Evolutionary conservation across 495 filamentous ascomycete species (phyloP).

Genomic region (Amphirosellinia nigrospora): DNA sequence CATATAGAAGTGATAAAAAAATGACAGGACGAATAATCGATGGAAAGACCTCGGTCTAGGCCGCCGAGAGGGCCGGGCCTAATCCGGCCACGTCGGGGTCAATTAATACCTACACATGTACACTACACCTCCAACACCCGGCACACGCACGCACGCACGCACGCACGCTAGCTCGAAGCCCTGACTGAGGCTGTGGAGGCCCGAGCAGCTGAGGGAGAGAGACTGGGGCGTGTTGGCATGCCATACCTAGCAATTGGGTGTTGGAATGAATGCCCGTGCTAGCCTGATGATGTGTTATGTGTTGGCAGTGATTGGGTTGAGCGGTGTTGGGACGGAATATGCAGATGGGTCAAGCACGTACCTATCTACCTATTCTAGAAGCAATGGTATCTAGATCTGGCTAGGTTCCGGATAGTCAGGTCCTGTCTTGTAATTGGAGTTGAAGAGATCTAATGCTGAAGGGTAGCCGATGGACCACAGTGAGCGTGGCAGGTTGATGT

Average conservation of each 20-base stretch:
- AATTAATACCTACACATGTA: background rate
- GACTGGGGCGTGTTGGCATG: constrained; percentile 11
- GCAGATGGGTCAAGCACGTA: background rate
- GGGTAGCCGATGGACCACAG: background rate
- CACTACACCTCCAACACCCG: too few relatives aligned
- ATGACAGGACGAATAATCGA: background rate
- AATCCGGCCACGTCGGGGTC: constrained; percentile 10
- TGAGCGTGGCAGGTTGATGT: too few relatives aligned
- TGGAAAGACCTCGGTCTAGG: constrained; percentile 15
- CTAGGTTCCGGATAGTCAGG: too few relatives aligned
- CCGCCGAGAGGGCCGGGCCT: background rate
- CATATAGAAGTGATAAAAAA: background rate
- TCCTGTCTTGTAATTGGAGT: background rate
- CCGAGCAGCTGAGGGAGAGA: constrained; percentile 24
- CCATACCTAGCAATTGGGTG: background rate
- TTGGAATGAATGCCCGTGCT: background rate
- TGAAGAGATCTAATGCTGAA: background rate
- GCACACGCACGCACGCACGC: too few relatives aligned
- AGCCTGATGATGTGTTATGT: background rate
- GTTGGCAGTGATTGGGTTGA: background rate
- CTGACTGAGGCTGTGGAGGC: constrained; percentile 21
- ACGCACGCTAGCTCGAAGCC: background rate
- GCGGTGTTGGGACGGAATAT: constrained; percentile 1
- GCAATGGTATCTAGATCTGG: background rate
- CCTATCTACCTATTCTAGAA: too few relatives aligned